Evolutionary conservation across 148 eudicot species (phyloP).

Genomic region (Talinum fruticosum): DNA sequence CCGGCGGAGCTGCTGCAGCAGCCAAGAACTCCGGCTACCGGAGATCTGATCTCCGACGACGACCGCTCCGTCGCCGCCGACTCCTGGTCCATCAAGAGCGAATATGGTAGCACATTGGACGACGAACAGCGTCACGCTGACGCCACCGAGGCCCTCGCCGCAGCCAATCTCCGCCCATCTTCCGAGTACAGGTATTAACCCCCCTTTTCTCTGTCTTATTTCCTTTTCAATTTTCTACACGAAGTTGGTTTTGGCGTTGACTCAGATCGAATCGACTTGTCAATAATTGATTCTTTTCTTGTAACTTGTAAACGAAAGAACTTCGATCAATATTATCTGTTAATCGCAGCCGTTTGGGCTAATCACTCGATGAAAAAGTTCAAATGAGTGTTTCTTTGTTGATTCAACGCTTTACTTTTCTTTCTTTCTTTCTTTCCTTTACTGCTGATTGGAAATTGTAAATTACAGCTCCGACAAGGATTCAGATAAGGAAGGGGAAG

Average conservation of each 20-base stretch:
- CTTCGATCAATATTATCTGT: background rate
- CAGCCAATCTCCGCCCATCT: constrained; percentile 56
- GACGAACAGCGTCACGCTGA: constrained; percentile 98
- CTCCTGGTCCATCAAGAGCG: constrained; percentile 98
- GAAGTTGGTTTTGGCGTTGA: background rate
- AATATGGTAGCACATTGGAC: constrained; percentile 90
- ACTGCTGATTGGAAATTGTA: background rate
- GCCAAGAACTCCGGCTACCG: constrained; percentile 45
- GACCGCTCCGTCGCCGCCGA: constrained; percentile 96
- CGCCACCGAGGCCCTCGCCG: constrained; percentile 88
- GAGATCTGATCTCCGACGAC: constrained; percentile 93
- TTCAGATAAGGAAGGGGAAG: constrained; percentile 82
- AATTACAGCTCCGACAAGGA: constrained; percentile 88
- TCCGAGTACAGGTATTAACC: constrained; percentile 70
- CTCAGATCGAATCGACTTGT: background rate
- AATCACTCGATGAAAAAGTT: background rate
- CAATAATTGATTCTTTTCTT: background rate
- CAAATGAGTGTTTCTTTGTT: background rate
- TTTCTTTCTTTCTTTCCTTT: background rate
- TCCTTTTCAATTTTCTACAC: background rate
- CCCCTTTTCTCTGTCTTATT: background rate
- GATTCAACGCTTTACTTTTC: background rate
- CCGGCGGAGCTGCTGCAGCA: constrained; percentile 52
- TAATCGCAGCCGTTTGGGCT: background rate
- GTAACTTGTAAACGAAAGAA: background rate